Conservation (phyloP, 2,329 filamentous ascomycete species). For the Diaporthe sp. region DNA sequence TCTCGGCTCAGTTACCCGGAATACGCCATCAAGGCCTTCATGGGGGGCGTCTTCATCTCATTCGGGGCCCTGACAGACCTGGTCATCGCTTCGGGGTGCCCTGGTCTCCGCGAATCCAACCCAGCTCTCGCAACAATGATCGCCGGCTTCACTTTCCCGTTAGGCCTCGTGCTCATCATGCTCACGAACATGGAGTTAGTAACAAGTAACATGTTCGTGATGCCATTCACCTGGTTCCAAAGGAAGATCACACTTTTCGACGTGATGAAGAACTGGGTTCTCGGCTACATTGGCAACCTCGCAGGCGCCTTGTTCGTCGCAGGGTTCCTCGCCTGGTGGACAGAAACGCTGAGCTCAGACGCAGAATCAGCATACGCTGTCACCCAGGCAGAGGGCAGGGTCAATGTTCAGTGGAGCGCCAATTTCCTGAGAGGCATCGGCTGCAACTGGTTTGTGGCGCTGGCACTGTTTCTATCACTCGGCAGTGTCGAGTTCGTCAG, state of each 20-base stretch:
- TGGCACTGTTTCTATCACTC: constrained; percentile 62
- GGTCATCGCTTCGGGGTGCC: neutral
- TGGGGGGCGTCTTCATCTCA: neutral
- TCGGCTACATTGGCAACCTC: constrained; percentile 11
- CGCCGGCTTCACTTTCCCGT: constrained; percentile 59
- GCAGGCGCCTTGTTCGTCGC: neutral
- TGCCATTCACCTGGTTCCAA: neutral
- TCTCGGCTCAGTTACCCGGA: neutral
- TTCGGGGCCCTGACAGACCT: neutral
- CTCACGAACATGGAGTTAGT: constrained; percentile 62
- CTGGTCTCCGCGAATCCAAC: neutral
- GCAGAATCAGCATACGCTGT: constrained; percentile 12
- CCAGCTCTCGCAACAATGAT: constrained; percentile 60
- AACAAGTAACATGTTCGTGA: constrained; percentile 57
- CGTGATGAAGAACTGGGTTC: neutral
- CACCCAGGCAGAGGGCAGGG: neutral
- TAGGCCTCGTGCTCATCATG: constrained; percentile 63
- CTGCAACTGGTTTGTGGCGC: constrained; percentile 70
- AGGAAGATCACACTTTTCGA: neutral
- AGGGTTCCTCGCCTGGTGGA: constrained; percentile 7
- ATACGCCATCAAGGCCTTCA: constrained; percentile 1
- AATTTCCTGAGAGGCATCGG: constrained; percentile 68
- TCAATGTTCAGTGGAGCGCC: neutral
- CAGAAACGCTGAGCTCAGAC: neutral
- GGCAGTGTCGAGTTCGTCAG: constrained; percentile 63